Evolutionary conservation across 2,329 filamentous ascomycete species (phyloP).

Genomic region (Paecilomyces niveus): DNA sequence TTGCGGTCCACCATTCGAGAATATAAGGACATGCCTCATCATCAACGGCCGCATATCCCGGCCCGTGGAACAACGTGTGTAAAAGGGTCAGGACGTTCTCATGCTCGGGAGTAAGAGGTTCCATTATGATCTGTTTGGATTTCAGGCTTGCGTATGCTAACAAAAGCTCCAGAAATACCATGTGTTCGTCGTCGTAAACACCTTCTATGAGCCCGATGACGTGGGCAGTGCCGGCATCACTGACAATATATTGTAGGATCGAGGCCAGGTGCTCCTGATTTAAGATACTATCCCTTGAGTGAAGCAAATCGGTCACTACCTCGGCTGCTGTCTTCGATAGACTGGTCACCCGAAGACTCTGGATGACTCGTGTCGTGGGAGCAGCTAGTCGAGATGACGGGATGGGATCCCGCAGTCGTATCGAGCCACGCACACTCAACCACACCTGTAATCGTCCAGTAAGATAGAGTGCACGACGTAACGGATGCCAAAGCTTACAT

Average conservation of each 20-base stretch:
- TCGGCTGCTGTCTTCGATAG: constrained; percentile 26
- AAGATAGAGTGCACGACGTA: not conserved
- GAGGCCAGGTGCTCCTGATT: constrained; percentile 17
- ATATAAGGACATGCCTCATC: constrained; percentile 29
- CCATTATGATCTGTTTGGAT: constrained; percentile 23
- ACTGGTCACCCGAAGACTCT: constrained; percentile 16
- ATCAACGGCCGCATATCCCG: constrained; percentile 34
- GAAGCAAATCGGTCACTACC: constrained; percentile 26
- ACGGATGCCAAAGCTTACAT: constrained; percentile 18
- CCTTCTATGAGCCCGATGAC: constrained; percentile 25
- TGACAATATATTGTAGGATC: constrained; percentile 26
- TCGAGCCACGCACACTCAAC: constrained; percentile 23
- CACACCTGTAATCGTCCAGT: constrained; percentile 20
- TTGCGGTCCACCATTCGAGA: constrained; percentile 37
- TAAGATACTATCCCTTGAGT: constrained; percentile 20
- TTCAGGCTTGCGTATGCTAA: constrained; percentile 28
- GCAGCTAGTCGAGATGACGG: constrained; percentile 12
- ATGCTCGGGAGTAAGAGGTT: constrained; percentile 23
- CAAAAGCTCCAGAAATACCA: constrained; percentile 34
- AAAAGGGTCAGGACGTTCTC: constrained; percentile 27
- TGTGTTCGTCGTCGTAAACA: constrained; percentile 30
- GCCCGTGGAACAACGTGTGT: constrained; percentile 32
- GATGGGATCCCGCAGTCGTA: constrained; percentile 14
- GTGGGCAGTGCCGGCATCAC: constrained; percentile 25
- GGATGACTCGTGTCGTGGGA: constrained; percentile 17